Percentiles rank a stretch among this genome's conserved stretches.
Evolutionary conservation across 2,329 filamentous ascomycete species (phyloP).

Genomic region (Sclerotinia spermophila): DNA sequence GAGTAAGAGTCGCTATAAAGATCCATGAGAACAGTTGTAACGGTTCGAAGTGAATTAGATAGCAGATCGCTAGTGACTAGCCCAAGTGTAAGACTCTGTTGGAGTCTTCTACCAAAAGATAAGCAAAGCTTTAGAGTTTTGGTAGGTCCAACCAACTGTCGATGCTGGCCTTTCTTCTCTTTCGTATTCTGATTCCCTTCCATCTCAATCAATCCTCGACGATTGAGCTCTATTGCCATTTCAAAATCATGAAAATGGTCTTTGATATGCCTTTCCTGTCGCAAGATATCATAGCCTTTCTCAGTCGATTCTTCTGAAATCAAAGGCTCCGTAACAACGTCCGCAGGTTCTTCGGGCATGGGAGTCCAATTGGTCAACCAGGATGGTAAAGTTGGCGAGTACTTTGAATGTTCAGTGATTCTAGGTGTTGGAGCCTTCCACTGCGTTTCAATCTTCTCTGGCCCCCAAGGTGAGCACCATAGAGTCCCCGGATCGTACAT

Average conservation of each 20-base stretch:
- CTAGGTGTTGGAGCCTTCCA: slow-evolving; percentile 34
- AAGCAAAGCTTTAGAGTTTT: slow-evolving; percentile 20
- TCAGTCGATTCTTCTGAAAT: background rate
- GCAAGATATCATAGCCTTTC: background rate
- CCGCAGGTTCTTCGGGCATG: background rate
- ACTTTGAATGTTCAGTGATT: slow-evolving; percentile 9
- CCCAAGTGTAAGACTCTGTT: slow-evolving; percentile 28
- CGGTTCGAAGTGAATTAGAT: slow-evolving; percentile 13
- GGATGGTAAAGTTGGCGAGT: slow-evolving; percentile 20
- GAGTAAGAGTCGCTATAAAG: slow-evolving; percentile 8
- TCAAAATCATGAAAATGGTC: slow-evolving; percentile 24
- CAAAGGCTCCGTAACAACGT: background rate
- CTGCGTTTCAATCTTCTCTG: slow-evolving; percentile 32
- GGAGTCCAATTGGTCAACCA: slow-evolving; percentile 28
- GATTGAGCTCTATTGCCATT: slow-evolving; percentile 13
- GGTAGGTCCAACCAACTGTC: background rate
- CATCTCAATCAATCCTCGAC: background rate
- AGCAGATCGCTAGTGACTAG: slow-evolving; percentile 24
- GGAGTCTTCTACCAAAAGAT: slow-evolving; percentile 27
- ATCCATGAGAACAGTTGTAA: slow-evolving; percentile 19
- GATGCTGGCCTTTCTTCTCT: background rate
- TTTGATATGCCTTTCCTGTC: slow-evolving; percentile 2
- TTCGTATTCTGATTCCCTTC: background rate
- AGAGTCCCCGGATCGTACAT: slow-evolving; percentile 20
- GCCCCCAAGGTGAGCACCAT: slow-evolving; percentile 29